These are phyloP conservation scores for Coffea canephora DNA, from an alignment of 257 asterid genomes.

Conservation along the genomic window DNA sequence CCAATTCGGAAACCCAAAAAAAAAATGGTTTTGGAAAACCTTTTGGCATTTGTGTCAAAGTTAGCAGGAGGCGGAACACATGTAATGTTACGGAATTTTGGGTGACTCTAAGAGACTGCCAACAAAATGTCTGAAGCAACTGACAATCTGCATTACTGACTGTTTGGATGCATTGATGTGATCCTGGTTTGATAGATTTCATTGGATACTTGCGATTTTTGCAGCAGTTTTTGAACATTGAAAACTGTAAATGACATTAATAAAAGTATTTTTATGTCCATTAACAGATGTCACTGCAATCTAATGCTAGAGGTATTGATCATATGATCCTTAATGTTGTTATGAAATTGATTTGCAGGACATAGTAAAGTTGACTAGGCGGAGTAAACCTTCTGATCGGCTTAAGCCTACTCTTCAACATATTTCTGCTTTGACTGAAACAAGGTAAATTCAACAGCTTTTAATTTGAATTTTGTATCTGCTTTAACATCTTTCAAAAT, in stretches of 20 bases:
- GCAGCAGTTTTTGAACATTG: neutral
- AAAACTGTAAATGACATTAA: neutral
- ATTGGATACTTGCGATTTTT: neutral
- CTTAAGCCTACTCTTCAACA: slow-evolving; percentile 39
- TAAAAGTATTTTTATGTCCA: slow-evolving; percentile 1
- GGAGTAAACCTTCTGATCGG: slow-evolving; percentile 42
- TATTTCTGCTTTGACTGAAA: slow-evolving; percentile 57
- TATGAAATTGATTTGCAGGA: slow-evolving; percentile 19
- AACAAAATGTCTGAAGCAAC: neutral
- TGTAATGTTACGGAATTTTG: neutral
- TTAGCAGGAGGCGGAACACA: neutral
- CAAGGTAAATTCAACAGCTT: slow-evolving; percentile 47
- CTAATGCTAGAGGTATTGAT: neutral
- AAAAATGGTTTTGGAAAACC: neutral
- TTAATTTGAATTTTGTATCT: neutral
- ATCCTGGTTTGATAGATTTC: neutral
- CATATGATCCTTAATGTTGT: neutral
- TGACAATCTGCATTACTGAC: neutral
- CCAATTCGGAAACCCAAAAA: neutral
- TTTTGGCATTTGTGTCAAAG: neutral
- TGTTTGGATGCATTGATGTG: neutral
- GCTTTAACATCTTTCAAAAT: neutral
- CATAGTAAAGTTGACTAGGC: slow-evolving; percentile 34
- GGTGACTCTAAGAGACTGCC: neutral
- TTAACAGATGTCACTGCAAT: neutral